These are phyloP conservation scores for Scleroderma bovista DNA, from an alignment of 768 basidiomycete genomes.

Conservation along the genomic window DNA sequence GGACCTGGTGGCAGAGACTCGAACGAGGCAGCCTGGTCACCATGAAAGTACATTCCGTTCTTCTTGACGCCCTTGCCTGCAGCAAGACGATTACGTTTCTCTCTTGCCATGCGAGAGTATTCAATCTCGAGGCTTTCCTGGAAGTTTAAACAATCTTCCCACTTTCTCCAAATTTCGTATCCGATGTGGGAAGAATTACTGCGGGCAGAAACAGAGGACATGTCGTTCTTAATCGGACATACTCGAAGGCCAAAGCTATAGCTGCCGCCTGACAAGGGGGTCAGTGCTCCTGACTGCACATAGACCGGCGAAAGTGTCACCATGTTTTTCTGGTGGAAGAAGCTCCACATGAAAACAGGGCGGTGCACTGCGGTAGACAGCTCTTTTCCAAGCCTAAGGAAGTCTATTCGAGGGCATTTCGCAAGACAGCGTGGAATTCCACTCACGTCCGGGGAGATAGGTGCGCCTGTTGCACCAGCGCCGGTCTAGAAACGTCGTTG, in stretches of 20 bases:
- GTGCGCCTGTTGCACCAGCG: constrained; percentile 5
- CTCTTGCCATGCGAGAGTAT: constrained; percentile 56
- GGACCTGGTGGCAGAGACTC: constrained; percentile 82
- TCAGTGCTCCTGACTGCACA: background rate
- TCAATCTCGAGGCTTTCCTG: constrained; percentile 65
- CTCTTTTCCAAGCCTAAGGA: constrained; percentile 54
- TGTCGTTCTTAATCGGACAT: constrained; percentile 35
- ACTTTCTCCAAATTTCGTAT: constrained; percentile 74
- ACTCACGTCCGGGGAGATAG: constrained; percentile 24
- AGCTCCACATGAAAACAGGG: constrained; percentile 53
- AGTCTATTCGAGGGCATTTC: background rate
- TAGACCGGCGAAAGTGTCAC: constrained; percentile 25
- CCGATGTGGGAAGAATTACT: constrained; percentile 31
- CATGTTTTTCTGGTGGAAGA: constrained; percentile 52
- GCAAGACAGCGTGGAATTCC: background rate
- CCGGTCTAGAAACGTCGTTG: constrained; percentile 8
- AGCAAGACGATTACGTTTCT: constrained; percentile 60
- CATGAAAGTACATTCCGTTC: constrained; percentile 60
- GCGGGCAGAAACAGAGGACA: constrained; percentile 20
- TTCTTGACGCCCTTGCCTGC: constrained; percentile 76
- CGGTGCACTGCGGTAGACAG: constrained; percentile 56
- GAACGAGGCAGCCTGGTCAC: constrained; percentile 75
- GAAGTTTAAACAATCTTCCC: constrained; percentile 80
- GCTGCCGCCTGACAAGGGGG: constrained; percentile 37
- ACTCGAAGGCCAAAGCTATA: constrained; percentile 62